A percentile compares a stretch with the other conserved stretches of the same genome.
Evolutionary conservation across 768 basidiomycete species (phyloP).

Genomic region (Lactarius psammicola): DNA sequence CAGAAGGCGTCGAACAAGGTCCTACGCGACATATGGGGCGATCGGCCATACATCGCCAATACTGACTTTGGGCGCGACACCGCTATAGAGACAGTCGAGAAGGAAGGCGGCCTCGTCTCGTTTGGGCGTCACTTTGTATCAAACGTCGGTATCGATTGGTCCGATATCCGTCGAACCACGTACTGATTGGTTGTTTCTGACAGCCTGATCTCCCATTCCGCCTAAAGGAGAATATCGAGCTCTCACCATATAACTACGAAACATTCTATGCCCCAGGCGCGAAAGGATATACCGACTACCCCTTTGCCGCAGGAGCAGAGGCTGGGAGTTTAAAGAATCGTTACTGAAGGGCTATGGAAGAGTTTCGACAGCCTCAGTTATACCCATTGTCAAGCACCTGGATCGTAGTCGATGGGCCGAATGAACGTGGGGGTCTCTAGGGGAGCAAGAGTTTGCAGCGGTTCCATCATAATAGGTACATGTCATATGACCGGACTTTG

Average conservation of each 20-base stretch:
- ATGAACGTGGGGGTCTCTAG: too few relatives aligned
- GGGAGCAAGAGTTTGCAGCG: too few relatives aligned
- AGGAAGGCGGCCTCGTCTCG: slow-evolving; percentile 22
- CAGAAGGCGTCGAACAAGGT: slow-evolving; percentile 28
- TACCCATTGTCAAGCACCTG: not conserved
- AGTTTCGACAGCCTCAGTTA: not conserved
- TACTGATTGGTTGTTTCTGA: not conserved
- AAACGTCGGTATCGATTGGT: slow-evolving; percentile 11
- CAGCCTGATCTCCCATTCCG: slow-evolving; percentile 29
- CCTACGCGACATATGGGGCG: slow-evolving; percentile 32
- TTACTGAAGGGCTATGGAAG: not conserved
- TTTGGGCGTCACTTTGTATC: slow-evolving; percentile 22
- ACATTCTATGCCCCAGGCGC: slow-evolving; percentile 5
- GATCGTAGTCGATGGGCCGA: not conserved
- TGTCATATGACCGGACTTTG: not conserved
- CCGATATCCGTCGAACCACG: not conserved
- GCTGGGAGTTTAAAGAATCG: not conserved
- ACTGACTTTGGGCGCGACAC: slow-evolving; percentile 31
- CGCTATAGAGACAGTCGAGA: slow-evolving; percentile 27
- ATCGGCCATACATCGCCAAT: slow-evolving; percentile 30
- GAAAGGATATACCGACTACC: slow-evolving; percentile 29
- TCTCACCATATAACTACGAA: not conserved
- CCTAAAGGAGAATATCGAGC: slow-evolving; percentile 6
- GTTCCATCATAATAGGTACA: not conserved
- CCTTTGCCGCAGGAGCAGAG: slow-evolving; percentile 14